Evolutionary conservation across 495 filamentous ascomycete genomes (phyloP), one percentile per base, ranked within the genome.

Genomic region (Talaromyces liani): DNA sequence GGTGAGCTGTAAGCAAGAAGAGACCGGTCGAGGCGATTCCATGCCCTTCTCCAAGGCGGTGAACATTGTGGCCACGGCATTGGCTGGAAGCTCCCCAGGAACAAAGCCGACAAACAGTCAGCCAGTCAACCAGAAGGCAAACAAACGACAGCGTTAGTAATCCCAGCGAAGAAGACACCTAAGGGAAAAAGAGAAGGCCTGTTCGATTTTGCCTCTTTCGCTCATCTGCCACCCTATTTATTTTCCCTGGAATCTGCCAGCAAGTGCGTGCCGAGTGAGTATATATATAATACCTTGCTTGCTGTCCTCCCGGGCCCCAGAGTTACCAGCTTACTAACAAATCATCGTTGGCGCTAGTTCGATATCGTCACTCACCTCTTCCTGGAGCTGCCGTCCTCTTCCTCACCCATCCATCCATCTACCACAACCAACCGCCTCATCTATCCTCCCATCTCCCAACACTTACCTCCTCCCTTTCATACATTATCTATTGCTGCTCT

Each of bases 281-380:
- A 49, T 49, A 55, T 25, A 55, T 2, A n/a, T n/a, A n/a, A n/a
- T n/a, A n/a, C 3, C 49, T 24, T 29, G 24, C 18, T 55, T 12
- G 24, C 51, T 25, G 18, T 8, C 51, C 4, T 5, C 27, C 27
- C 22, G 22, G 27, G 29, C 29, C 24, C 25, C 24, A 14, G 24
- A 49, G 45, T 49, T 18, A 0, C 45, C 45, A 25, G 58, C 20
- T 45, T 27, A 36, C 58, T 41, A 60, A 41, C 58, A 45, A 41
- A 41, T 47, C 22, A 24, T 24, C 34, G 7, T 58, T 33, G 29
- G 34, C 58, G 58, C 58, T 60, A 60, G 58, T 20, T 22, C 58
- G 34, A 27, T 75, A 77, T 76, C 73, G 77, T 77, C 72, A 75
- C 76, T 77, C 72, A 75, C 75, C 73, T 70, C 70, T 75, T 76